A percentile compares a stretch with the other conserved stretches of the same genome.
Evolutionary conservation across 225 moss, liverwort and hornwort genomes (phyloP).

Genomic region (Pseudoscleropodium purum): DNA sequence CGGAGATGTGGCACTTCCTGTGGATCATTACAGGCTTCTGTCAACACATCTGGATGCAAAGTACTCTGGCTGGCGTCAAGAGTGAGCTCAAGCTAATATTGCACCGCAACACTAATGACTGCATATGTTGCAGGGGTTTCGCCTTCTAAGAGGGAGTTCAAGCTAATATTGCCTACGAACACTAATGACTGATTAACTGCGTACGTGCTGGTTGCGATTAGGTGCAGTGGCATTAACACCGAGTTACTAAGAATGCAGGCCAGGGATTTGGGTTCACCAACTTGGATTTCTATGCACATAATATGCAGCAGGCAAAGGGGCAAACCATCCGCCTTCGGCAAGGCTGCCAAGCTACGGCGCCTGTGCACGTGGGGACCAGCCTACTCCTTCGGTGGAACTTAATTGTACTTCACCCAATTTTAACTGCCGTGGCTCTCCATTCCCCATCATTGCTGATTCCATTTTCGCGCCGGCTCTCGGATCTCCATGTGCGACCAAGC

Average conservation of each 20-base stretch:
- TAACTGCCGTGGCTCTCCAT: not conserved
- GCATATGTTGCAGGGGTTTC: not conserved
- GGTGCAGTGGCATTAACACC: not conserved
- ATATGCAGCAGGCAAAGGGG: not conserved
- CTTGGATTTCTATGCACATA: not conserved
- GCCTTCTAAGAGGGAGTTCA: not conserved
- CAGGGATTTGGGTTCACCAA: not conserved
- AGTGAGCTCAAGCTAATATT: not conserved
- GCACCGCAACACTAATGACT: not conserved
- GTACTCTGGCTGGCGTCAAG: not conserved
- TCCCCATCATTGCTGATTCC: not conserved
- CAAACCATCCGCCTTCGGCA: not conserved
- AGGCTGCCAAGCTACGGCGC: not conserved
- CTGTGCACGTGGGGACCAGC: not conserved
- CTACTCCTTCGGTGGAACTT: not conserved
- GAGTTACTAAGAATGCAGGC: not conserved
- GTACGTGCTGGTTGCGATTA: not conserved
- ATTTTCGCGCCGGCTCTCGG: not conserved
- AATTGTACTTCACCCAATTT: not conserved
- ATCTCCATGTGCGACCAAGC: not conserved
- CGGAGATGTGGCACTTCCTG: not conserved
- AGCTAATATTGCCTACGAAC: not conserved
- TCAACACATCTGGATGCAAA: not conserved
- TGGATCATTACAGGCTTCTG: not conserved
- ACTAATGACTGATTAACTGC: not conserved